These are phyloP conservation scores for Tremella yokohamensis DNA, from an alignment of 768 basidiomycete species.

Conservation along the genomic window DNA sequence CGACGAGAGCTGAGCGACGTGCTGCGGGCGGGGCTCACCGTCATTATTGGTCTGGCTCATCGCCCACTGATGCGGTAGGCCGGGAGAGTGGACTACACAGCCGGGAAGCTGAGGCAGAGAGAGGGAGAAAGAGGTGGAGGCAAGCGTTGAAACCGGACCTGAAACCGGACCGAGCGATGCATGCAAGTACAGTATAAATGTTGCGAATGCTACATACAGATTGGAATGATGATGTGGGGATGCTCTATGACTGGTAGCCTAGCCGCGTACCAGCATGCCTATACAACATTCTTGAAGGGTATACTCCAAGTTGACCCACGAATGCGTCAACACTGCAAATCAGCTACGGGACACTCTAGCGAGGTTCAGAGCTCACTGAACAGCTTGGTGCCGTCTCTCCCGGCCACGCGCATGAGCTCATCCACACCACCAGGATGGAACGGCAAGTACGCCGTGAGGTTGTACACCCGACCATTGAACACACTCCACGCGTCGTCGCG, in stretches of 20 bases:
- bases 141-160: too few species aligned
- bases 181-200: too few species aligned
- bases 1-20: background rate
- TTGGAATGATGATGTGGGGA: background rate
- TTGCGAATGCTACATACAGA: background rate
- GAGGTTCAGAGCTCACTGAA: slow-evolving; percentile 64
- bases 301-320: slow-evolving; percentile 94
- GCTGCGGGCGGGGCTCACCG: background rate
- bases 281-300: slow-evolving; percentile 93
- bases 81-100: background rate
- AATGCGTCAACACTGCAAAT: slow-evolving; percentile 74
- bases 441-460: slow-evolving; percentile 83
- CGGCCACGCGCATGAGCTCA: slow-evolving; percentile 91
- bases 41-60: background rate
- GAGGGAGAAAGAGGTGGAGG: background rate
- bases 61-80: background rate
- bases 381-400: slow-evolving; percentile 87
- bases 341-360: background rate
- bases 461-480: slow-evolving; percentile 91
- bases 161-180: too few species aligned
- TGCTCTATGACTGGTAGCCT: background rate
- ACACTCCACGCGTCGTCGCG: slow-evolving; percentile 88
- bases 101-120: background rate
- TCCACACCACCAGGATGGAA: slow-evolving; percentile 94
- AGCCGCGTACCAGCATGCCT: slow-evolving; percentile 68